Evolutionary conservation across 441 rosid genomes (phyloP), one percentile per base, ranked within the genome.

Genomic region (Erysimum pusillum): DNA sequence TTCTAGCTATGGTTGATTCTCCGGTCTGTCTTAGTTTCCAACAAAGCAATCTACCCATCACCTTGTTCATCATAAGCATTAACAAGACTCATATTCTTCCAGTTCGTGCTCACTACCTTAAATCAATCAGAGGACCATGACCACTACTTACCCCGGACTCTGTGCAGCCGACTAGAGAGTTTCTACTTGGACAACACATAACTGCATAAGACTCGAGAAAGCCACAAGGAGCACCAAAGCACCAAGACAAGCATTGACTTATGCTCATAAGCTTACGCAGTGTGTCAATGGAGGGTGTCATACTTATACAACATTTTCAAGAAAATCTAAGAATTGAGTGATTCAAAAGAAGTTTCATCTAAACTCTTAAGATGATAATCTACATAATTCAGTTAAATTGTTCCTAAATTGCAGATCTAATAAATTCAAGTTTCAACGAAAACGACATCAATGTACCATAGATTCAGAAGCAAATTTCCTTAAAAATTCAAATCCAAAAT

Each of bases 271-370:
- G 58, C 58, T 52, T 25, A 25, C 58, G 6, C 15, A 53, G 15
- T 28, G 31, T 28, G 31, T 28, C 31, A 28, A 28, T 28, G 31
- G 31, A 28, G 31, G 17, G 32, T 10, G 4, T 31, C 18, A 56
- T 25, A 53, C 32, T 32, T 9, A 31, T 14, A 5, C 2, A 28
- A 3, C 57, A 22, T 52, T 20, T 4, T 12, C 9, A 2, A 20
- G 22, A 10, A 56, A 28, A 53, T 28, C 2, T 32, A 28, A 54
- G 61, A 31, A 13, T 31, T 28, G 14, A 41, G 13, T 57, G 22
- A n/a, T 57, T 35, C 14, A 34, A 32, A 51, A 51, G 57, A 51
- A 51, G 57, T 51, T 20, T 51, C 57, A 5, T 52, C 57, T 22
- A 20, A 13, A 54, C 13, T 59, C 9, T 59, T 59, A 20, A 15